A percentile compares a stretch with the other conserved stretches of the same genome.
These are phyloP conservation scores for Fusarium torulosum DNA, from an alignment of 2,329 filamentous ascomycete genomes.

Conservation along the genomic window DNA sequence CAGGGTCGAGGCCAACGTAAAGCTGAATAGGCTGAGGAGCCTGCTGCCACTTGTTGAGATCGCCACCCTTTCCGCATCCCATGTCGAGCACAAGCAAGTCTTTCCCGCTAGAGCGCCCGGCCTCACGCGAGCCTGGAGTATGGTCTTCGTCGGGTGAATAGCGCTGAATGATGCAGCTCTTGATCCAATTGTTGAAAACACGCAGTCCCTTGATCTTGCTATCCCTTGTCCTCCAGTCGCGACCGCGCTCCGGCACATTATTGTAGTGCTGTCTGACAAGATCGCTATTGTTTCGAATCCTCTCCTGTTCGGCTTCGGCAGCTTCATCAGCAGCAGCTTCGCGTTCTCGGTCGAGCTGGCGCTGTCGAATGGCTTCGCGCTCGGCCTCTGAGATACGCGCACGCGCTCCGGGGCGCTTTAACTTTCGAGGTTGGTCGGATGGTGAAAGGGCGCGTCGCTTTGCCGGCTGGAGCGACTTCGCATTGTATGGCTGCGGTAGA, in stretches of 20 bases:
- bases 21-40: conserved; percentile 91
- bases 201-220: conserved; percentile 95
- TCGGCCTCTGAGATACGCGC: conserved; percentile 76
- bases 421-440: conserved; percentile 71
- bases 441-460: conserved; percentile 69
- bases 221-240: conserved; percentile 94
- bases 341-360: conserved; percentile 68
- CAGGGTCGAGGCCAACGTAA: conserved; percentile 94
- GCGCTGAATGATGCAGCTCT: conserved; percentile 96
- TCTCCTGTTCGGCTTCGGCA: conserved; percentile 55
- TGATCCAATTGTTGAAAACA: conserved; percentile 99
- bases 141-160: conserved; percentile 87
- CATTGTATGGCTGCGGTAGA: conserved; percentile 71
- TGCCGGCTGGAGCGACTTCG: conserved; percentile 67
- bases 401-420: conserved; percentile 75
- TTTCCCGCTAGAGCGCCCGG: conserved; percentile 64
- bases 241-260: conserved; percentile 89
- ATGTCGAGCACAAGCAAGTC: conserved; percentile 89
- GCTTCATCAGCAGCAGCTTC: conserved; percentile 55
- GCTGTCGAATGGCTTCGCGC: conserved; percentile 74
- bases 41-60: conserved; percentile 95
- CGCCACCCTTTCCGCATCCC: conserved; percentile 96
- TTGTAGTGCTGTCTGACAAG: conserved; percentile 97
- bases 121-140: conserved; percentile 69
- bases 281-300: conserved; percentile 74